Evolutionary conservation across 352 stramenopile genomes (phyloP), one percentile per base, ranked within the genome.

Genomic region (Peronospora farinosa): DNA sequence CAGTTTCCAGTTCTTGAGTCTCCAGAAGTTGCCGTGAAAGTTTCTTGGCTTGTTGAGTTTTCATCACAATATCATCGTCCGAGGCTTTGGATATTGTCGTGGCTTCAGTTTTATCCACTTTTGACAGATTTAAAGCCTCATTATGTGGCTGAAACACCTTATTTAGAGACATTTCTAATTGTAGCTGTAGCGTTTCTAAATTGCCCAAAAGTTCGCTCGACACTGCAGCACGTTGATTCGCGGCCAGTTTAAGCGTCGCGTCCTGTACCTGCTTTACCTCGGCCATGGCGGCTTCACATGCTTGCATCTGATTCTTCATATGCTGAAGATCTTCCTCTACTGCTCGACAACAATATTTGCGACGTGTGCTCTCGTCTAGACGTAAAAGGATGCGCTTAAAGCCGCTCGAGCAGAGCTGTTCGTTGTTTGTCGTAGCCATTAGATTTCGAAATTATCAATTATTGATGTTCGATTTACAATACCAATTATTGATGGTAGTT

Each of bases 371-470:
- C 11, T 63, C 63, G 33, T 69, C 63, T 23, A 75, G 50, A 27
- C 59, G 66, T 49, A 60, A 36, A 12, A 75, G 56, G 25, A 75
- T 67, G 23, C 66, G 59, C 59, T 63, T 68, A 50, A 70, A 72
- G 51, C 63, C 63, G 28, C 66, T 58, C 5, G 45, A 17, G 2
- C 52, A 52, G n/a, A 61, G 40, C 12, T 51, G 46, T 40, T 69
- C 41, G 5, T 30, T 35, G 17, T 52, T 39, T n/a, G 39, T 33
- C n/a, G 41, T 10, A 40, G 32, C 31, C 47, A 53, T 53, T 33
- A 39, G 17, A 16, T 39, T 31, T 43, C 30, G 38, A 43, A 19
- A 31, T 31, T 15, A 19, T 31, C 11, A 43, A 43, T 30, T 32
- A 32, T 32, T 32, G 10, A 2, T 7, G 28, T 5, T 5, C 5